Conservation (phyloP, 2,329 filamentous ascomycete species). For the Tolypocladium cylindrosporum region DNA sequence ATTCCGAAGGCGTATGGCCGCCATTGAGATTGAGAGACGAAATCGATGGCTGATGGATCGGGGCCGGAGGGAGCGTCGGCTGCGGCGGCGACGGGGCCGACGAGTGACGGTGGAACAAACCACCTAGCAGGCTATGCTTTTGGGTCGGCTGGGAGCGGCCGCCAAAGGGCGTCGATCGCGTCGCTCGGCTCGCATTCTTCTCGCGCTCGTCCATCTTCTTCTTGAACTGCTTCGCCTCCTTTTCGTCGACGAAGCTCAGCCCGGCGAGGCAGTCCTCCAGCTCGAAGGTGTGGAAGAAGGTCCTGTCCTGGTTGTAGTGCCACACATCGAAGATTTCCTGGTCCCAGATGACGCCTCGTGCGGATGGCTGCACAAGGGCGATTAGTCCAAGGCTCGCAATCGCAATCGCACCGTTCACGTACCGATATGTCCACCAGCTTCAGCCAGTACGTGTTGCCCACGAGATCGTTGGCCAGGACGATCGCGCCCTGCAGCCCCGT, state of each 20-base stretch:
- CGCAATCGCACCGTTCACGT: slow-evolving; percentile 10
- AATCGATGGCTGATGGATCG: slow-evolving; percentile 24
- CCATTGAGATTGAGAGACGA: slow-evolving; percentile 39
- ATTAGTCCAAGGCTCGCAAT: slow-evolving; percentile 6
- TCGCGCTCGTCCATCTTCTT: slow-evolving; percentile 96
- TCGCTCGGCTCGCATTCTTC: slow-evolving; percentile 89
- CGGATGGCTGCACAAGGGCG: slow-evolving; percentile 46
- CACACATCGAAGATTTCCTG: slow-evolving; percentile 97
- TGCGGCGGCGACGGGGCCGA: slow-evolving; percentile 49
- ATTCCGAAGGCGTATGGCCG: slow-evolving; percentile 39
- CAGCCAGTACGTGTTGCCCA: slow-evolving; percentile 93
- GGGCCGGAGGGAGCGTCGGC: slow-evolving; percentile 31
- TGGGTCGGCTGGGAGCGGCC: slow-evolving; percentile 30
- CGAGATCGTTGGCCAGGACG: slow-evolving; percentile 85
- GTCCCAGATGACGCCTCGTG: slow-evolving; percentile 86
- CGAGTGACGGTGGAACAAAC: slow-evolving; percentile 52
- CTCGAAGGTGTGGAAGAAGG: slow-evolving; percentile 97
- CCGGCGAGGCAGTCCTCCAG: slow-evolving; percentile 85
- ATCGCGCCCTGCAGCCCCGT: slow-evolving; percentile 87
- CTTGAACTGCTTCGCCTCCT: slow-evolving; percentile 92
- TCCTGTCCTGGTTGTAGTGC: slow-evolving; percentile 90
- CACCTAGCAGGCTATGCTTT: slow-evolving; percentile 43
- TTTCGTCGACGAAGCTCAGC: slow-evolving; percentile 90
- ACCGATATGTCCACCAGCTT: slow-evolving; percentile 97
- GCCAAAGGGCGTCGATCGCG: slow-evolving; percentile 66